Evolutionary conservation across 129 eudicot genomes (phyloP).

Genomic region (Dittrichia graveolens): DNA sequence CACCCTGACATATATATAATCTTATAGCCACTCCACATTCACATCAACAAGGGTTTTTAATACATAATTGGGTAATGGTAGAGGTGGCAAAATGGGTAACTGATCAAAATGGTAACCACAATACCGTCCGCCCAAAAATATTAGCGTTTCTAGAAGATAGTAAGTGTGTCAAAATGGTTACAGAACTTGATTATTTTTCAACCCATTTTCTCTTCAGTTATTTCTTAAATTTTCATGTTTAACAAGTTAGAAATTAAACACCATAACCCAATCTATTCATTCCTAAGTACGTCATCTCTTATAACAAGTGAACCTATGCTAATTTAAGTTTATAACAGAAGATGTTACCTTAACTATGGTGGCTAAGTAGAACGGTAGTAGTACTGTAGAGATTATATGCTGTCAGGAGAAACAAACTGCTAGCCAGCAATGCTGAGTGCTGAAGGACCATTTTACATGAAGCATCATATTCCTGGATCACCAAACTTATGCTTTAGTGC

Average conservation of each 20-base stretch:
- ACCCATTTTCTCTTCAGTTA: not conserved
- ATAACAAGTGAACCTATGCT: too few relatives aligned
- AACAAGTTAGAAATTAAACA: not conserved
- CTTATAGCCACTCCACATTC: too few relatives aligned
- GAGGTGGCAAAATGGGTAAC: too few relatives aligned
- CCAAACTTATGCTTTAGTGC: slow-evolving; percentile 19
- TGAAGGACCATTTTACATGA: slow-evolving; percentile 45
- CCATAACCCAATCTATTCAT: not conserved
- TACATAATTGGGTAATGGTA: too few relatives aligned
- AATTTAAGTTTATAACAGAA: not conserved
- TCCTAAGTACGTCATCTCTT: too few relatives aligned
- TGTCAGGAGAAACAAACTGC: slow-evolving; percentile 56
- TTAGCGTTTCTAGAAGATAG: too few relatives aligned
- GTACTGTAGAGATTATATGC: slow-evolving; percentile 59
- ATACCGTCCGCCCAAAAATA: too few relatives aligned
- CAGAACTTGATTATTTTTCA: too few relatives aligned
- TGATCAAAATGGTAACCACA: too few relatives aligned
- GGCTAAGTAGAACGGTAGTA: slow-evolving; percentile 49
- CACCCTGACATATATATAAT: too few relatives aligned
- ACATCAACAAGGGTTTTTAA: too few relatives aligned
- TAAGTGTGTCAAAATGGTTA: too few relatives aligned
- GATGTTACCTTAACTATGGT: slow-evolving; percentile 56
- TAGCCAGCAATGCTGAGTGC: slow-evolving; percentile 63
- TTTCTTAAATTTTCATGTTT: not conserved
- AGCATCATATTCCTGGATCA: slow-evolving; percentile 44